Percentiles rank a stretch among this genome's conserved stretches.
Conservation (phyloP, 805 yeast species). For the Ogataea zsoltii region DNA sequence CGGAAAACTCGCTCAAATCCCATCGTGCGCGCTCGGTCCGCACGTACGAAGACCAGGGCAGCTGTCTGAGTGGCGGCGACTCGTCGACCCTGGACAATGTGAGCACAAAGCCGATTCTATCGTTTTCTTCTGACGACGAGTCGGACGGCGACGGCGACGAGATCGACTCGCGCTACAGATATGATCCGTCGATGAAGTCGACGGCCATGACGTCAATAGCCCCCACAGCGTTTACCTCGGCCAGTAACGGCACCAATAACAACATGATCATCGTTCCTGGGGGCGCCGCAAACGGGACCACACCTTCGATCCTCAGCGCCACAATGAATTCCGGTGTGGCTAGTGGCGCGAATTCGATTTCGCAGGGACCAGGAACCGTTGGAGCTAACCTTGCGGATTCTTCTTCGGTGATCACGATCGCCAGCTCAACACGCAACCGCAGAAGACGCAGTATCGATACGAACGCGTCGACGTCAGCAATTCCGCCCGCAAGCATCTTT, state of each 20-base stretch:
- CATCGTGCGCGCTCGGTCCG: neutral
- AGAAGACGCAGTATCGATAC: conserved; percentile 41
- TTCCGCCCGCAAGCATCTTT: conserved; percentile 72
- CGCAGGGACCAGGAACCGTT: conserved; percentile 1
- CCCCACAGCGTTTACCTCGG: conserved; percentile 33
- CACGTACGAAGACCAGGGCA: conserved; percentile 14
- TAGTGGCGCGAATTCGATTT: conserved; percentile 12
- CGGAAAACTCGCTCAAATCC: neutral
- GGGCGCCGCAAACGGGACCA: conserved; percentile 4
- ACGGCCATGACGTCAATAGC: conserved; percentile 54
- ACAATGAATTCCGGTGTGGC: conserved; percentile 5
- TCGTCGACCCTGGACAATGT: conserved; percentile 34
- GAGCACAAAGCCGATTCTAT: conserved; percentile 50
- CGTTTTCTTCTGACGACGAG: conserved; percentile 38
- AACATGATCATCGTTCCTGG: conserved; percentile 27
- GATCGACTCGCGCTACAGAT: conserved; percentile 15
- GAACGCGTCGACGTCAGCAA: conserved; percentile 66
- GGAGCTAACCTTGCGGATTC: conserved; percentile 23
- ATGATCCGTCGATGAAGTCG: conserved; percentile 36
- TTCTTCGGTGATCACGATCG: conserved; percentile 36
- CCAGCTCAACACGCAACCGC: conserved; percentile 35
- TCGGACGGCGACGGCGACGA: conserved; percentile 22
- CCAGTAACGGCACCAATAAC: conserved; percentile 18
- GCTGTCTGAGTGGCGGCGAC: conserved; percentile 21
- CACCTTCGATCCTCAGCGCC: conserved; percentile 6